These are phyloP conservation scores for Fagopyrum tataricum DNA, from an alignment of 148 eudicot species.

Conservation along the genomic window DNA sequence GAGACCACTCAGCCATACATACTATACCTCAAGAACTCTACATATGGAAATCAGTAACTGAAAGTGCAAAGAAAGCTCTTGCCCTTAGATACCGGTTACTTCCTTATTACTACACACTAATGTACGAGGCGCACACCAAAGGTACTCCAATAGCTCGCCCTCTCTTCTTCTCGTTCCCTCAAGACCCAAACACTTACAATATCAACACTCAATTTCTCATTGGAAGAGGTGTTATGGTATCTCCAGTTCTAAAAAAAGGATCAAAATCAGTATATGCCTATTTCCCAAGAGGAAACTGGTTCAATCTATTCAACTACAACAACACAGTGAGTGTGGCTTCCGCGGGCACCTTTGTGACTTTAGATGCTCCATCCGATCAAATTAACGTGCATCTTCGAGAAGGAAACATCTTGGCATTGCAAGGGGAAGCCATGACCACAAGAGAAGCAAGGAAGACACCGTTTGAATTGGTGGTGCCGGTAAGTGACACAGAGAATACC, in stretches of 20 bases:
- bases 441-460: conserved; percentile 36
- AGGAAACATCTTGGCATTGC: conserved; percentile 49
- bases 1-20: conserved; percentile 34
- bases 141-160: conserved; percentile 48
- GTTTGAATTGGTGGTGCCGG: conserved; percentile 37
- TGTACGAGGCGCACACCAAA: conserved; percentile 37
- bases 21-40: conserved; percentile 37
- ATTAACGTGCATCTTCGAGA: conserved; percentile 41
- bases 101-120: conserved; percentile 38
- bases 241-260: conserved; percentile 34
- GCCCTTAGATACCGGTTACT: conserved; percentile 44
- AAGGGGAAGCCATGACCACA: conserved; percentile 42
- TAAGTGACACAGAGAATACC: conserved; percentile 14
- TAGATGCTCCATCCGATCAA: conserved; percentile 35
- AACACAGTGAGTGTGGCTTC: conserved; percentile 22
- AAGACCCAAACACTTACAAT: conserved; percentile 27
- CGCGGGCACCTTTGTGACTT: conserved; percentile 16
- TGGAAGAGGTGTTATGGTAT: conserved; percentile 45
- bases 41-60: conserved; percentile 39
- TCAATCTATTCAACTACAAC: conserved; percentile 17
- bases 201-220: conserved; percentile 40
- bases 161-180: conserved; percentile 44
- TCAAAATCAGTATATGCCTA: conserved; percentile 29
- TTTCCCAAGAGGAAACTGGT: conserved; percentile 29
- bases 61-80: conserved; percentile 32